Percentiles rank a stretch among this genome's conserved stretches.
Evolutionary conservation across 768 basidiomycete species (phyloP).

Genomic region (Neoboletus brunneissimus): DNA sequence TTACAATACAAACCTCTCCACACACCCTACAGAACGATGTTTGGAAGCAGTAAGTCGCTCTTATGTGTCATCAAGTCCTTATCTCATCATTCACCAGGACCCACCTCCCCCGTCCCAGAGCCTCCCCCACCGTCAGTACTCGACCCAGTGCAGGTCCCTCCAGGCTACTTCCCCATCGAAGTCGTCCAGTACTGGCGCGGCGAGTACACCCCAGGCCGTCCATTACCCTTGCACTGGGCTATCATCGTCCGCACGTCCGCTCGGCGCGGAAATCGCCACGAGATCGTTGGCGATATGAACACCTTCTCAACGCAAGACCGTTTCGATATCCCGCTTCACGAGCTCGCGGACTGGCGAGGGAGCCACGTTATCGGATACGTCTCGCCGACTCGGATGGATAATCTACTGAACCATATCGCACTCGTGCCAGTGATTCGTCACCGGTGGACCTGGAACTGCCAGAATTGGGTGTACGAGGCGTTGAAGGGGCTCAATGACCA

Average conservation of each 20-base stretch:
- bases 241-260: slow-evolving; percentile 24
- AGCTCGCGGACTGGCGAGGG: slow-evolving; percentile 23
- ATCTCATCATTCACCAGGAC: background rate
- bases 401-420: slow-evolving; percentile 13
- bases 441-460: slow-evolving; percentile 25
- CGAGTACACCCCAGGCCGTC: slow-evolving; percentile 3
- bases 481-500: slow-evolving; percentile 12
- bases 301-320: slow-evolving; percentile 17
- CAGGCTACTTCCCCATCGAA: slow-evolving; percentile 21
- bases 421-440: slow-evolving; percentile 15
- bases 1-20: background rate
- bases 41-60: background rate
- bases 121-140: slow-evolving; percentile 11
- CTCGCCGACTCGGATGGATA: slow-evolving; percentile 6
- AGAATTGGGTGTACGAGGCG: slow-evolving; percentile 28
- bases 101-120: background rate
- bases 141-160: slow-evolving; percentile 17
- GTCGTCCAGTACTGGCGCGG: slow-evolving; percentile 31
- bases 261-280: slow-evolving; percentile 20
- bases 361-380: slow-evolving; percentile 20
- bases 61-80: background rate
- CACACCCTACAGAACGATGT: background rate
- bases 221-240: slow-evolving; percentile 26
- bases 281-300: slow-evolving; percentile 20
- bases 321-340: slow-evolving; percentile 8